Percentiles rank a stretch among this genome's conserved stretches.
phyloP scores from a whole-genome alignment of 1,139 yeast species.

The Eremothecium gossypii region DNA sequence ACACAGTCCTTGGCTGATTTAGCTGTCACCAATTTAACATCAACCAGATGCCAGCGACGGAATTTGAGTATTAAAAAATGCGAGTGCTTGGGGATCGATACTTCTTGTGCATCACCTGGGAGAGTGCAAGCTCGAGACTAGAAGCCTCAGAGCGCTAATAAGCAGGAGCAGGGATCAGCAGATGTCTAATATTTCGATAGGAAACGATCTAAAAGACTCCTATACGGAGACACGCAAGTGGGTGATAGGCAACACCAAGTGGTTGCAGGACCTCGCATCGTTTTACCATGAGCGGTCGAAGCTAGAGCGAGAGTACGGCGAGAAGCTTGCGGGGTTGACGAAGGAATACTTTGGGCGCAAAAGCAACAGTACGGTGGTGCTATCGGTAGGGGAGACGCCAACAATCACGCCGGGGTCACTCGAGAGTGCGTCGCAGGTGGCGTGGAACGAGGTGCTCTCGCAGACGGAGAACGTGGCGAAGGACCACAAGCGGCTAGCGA shows the following conservation, averaged over 20 bases:
- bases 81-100: too few relatives aligned
- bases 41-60: not conserved
- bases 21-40: too few relatives aligned
- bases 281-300: constrained; percentile 77
- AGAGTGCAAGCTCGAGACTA: too few relatives aligned
- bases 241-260: constrained; percentile 63
- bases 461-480: constrained; percentile 77
- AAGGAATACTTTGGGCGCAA: constrained; percentile 69
- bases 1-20: too few relatives aligned
- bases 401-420: constrained; percentile 89
- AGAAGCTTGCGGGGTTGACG: constrained; percentile 54
- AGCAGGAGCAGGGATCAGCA: constrained; percentile 10
- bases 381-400: constrained; percentile 90
- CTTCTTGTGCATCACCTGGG: too few relatives aligned
- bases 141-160: not conserved
- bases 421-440: constrained; percentile 85
- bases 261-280: constrained; percentile 69
- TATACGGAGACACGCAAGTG: constrained; percentile 70
- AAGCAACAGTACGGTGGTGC: constrained; percentile 52
- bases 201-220: constrained; percentile 70
- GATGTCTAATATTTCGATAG: constrained; percentile 35
- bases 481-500: constrained; percentile 53
- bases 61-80: too few relatives aligned
- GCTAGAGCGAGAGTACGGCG: constrained; percentile 76
- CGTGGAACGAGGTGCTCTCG: constrained; percentile 83